phyloP scores from a whole-genome alignment of 495 filamentous ascomycete genomes.

The Hapsidospora chrysogenum region DNA sequence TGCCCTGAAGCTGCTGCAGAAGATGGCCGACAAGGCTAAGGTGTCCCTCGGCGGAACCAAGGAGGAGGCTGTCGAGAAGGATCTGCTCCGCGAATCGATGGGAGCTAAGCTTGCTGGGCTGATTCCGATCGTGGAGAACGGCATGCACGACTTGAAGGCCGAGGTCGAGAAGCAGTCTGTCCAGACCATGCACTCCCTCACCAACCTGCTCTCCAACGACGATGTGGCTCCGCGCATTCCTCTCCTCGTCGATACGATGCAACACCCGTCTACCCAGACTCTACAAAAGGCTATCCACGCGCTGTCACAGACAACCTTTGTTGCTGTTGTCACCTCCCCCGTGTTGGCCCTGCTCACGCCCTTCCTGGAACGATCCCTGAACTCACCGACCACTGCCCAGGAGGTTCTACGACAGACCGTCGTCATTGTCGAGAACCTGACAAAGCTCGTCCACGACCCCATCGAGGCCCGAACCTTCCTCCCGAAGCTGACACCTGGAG shows the following conservation, averaged over 20 bases:
- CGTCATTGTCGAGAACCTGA: constrained; percentile 97
- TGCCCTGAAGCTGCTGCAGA: constrained; percentile 64
- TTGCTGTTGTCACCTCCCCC: constrained; percentile 92
- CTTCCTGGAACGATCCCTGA: constrained; percentile 81
- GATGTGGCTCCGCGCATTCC: constrained; percentile 90
- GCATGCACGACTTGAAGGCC: constrained; percentile 90
- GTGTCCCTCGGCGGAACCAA: constrained; percentile 56
- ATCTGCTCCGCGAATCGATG: constrained; percentile 79
- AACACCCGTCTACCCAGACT: constrained; percentile 76
- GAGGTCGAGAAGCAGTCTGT: constrained; percentile 80
- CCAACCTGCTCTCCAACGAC: constrained; percentile 87
- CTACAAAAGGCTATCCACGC: constrained; percentile 93
- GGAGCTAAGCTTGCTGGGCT: constrained; percentile 76
- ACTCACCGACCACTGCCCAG: constrained; percentile 76
- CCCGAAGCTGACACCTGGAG: constrained; percentile 86
- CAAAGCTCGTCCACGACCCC: constrained; percentile 95
- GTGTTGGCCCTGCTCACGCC: constrained; percentile 94
- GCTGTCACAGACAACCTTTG: constrained; percentile 95
- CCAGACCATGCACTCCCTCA: constrained; percentile 82
- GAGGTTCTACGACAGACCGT: constrained; percentile 92
- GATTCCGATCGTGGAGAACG: constrained; percentile 81
- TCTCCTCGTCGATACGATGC: constrained; percentile 85
- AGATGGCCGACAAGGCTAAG: constrained; percentile 86
- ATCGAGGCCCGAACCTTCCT: constrained; percentile 92
- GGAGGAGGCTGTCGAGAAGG: constrained; percentile 71